Evolutionary conservation across 2,329 filamentous ascomycete species (phyloP).

Genomic region (Colletotrichum spinosum): DNA sequence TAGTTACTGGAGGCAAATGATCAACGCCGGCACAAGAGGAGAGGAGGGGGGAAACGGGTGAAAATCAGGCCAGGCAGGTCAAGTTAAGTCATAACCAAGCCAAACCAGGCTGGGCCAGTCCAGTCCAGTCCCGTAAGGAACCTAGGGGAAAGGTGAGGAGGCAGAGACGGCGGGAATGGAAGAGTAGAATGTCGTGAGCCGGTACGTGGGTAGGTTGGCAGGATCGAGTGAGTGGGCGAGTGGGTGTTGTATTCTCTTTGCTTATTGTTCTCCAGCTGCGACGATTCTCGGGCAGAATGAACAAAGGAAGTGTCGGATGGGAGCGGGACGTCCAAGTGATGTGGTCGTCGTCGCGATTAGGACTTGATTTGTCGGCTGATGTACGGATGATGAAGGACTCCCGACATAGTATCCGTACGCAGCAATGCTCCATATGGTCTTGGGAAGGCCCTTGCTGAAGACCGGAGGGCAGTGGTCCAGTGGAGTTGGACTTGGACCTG

Average conservation of each 20-base stretch:
- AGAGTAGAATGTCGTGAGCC: too few species aligned
- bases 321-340: constrained; percentile 19
- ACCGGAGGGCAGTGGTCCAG: neutral
- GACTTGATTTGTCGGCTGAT: constrained; percentile 26
- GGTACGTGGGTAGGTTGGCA: too few species aligned
- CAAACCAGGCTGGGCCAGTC: too few species aligned
- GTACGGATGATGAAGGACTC: constrained; percentile 10
- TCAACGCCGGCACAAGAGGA: neutral
- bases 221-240: too few species aligned
- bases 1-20: constrained; percentile 10
- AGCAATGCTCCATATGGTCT: too few species aligned
- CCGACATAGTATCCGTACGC: too few species aligned
- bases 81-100: too few species aligned
- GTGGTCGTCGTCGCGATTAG: neutral
- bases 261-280: constrained; percentile 4
- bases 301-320: constrained; percentile 26
- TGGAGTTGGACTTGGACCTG: too few species aligned
- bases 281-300: neutral
- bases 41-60: neutral
- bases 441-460: constrained; percentile 3
- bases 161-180: too few species aligned
- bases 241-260: constrained; percentile 1
- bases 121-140: too few species aligned
- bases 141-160: too few species aligned
- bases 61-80: constrained; percentile 4